Evolutionary conservation across 805 yeast species (phyloP).

Genomic region (Myxozyma vanderwaltii): DNA sequence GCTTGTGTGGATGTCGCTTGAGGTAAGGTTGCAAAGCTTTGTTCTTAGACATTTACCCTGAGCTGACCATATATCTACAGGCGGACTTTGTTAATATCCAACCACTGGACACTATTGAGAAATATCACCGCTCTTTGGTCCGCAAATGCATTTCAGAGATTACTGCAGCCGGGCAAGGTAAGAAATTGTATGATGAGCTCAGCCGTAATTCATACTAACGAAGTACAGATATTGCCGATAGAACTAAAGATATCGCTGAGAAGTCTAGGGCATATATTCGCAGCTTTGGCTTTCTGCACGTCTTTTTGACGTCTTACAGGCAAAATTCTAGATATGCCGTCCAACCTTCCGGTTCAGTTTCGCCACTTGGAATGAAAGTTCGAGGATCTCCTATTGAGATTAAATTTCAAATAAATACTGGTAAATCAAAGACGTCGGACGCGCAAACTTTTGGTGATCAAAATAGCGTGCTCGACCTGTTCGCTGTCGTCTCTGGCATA

Average conservation of each 20-base stretch:
- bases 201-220: not conserved
- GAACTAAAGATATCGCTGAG: not conserved
- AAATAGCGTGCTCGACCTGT: slow-evolving; percentile 8
- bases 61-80: not conserved
- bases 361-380: not conserved
- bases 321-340: not conserved
- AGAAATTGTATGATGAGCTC: not conserved
- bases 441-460: slow-evolving; percentile 8
- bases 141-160: slow-evolving; percentile 8
- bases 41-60: not conserved
- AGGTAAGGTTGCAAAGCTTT: slow-evolving; percentile 2
- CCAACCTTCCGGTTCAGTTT: not conserved
- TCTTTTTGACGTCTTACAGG: slow-evolving; percentile 5
- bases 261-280: slow-evolving; percentile 2
- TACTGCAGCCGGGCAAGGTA: slow-evolving; percentile 10
- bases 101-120: not conserved
- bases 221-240: not conserved
- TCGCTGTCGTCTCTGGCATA: not conserved
- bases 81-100: slow-evolving; percentile 10
- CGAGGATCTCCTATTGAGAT: slow-evolving; percentile 9
- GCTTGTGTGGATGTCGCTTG: slow-evolving; percentile 3
- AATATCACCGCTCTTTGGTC: slow-evolving; percentile 14
- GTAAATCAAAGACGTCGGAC: not conserved
- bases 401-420: slow-evolving; percentile 16
- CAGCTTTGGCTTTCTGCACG: slow-evolving; percentile 12